Evolutionary conservation across 495 filamentous ascomycete genomes (phyloP).

Genomic region (Entonaema liquescens): DNA sequence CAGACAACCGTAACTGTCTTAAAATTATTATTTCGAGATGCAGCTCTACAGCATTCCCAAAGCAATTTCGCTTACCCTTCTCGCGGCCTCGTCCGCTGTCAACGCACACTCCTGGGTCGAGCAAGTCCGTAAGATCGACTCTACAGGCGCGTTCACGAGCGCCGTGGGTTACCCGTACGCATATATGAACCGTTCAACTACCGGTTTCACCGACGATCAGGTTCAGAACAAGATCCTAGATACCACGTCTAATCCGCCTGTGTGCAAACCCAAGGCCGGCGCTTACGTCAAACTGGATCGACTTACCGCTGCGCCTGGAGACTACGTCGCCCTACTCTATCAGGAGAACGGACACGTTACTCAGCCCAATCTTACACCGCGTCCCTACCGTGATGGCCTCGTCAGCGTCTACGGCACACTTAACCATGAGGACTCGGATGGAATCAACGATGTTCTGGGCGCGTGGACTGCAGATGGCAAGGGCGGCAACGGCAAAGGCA

Average conservation of each 20-base stretch:
- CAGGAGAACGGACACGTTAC: conserved; percentile 91
- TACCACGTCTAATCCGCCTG: conserved; percentile 50
- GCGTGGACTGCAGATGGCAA: conserved; percentile 78
- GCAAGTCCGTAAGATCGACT: conserved; percentile 69
- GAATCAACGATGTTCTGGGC: conserved; percentile 72
- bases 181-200: conserved; percentile 60
- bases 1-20: conserved; percentile 14
- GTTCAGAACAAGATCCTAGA: conserved; percentile 52
- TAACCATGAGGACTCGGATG: conserved; percentile 62
- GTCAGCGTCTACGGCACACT: conserved; percentile 84
- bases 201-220: conserved; percentile 58
- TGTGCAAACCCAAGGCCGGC: conserved; percentile 58
- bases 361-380: conserved; percentile 64
- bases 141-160: conserved; percentile 78
- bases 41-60: conserved; percentile 22
- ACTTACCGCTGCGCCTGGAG: conserved; percentile 72
- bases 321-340: conserved; percentile 76
- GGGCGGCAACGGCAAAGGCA: conserved; percentile 77
- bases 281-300: conserved; percentile 66
- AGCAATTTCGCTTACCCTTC: conserved; percentile 39
- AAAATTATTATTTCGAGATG: conserved; percentile 28
- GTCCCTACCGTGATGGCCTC: conserved; percentile 75
- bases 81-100: conserved; percentile 50
- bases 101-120: conserved; percentile 83
- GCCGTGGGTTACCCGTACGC: conserved; percentile 72